A percentile compares a stretch with the other conserved stretches of the same genome.
These are phyloP conservation scores for Fusarium floridanum DNA, from an alignment of 2,329 filamentous ascomycete genomes.

Conservation along the genomic window DNA sequence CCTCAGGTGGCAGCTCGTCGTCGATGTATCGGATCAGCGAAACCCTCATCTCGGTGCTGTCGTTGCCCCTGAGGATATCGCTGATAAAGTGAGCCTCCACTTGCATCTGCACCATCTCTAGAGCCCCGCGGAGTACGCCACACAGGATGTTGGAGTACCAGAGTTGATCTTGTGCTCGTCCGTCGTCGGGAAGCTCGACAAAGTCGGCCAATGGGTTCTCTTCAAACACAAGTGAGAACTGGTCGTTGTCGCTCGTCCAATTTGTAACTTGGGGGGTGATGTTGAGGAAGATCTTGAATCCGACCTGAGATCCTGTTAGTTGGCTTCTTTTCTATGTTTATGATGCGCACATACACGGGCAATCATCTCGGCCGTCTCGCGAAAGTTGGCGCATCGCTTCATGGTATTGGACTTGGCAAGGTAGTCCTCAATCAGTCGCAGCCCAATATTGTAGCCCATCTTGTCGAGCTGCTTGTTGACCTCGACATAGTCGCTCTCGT, in stretches of 20 bases:
- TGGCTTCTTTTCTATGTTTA: conserved; percentile 10
- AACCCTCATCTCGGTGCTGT: conserved; percentile 97
- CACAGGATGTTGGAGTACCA: conserved; percentile 99
- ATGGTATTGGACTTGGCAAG: conserved; percentile 93
- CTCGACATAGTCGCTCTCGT: conserved; percentile 91
- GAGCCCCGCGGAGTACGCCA: conserved; percentile 87
- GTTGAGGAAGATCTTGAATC: conserved; percentile 99
- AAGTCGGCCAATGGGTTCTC: conserved; percentile 98
- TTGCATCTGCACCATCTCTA: conserved; percentile 99
- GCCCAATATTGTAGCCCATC: conserved; percentile 99
- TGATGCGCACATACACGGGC: conserved; percentile 75
- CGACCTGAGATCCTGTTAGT: conserved; percentile 72
- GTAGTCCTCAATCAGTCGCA: conserved; percentile 97
- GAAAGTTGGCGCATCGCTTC: conserved; percentile 91
- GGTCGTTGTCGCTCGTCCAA: conserved; percentile 96
- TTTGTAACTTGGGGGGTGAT: conserved; percentile 93
- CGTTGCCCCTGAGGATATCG: conserved; percentile 91
- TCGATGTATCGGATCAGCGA: conserved; percentile 94
- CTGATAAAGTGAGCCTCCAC: conserved; percentile 97
- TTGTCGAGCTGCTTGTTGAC: conserved; percentile 98
- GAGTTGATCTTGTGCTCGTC: conserved; percentile 92
- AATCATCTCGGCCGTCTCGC: conserved; percentile 97
- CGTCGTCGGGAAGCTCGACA: conserved; percentile 96
- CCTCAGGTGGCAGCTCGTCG: conserved; percentile 95
- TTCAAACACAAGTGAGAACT: conserved; percentile 95